Evolutionary conservation across 306 rosid genomes (phyloP).

Genomic region (Cicer arietinum): DNA sequence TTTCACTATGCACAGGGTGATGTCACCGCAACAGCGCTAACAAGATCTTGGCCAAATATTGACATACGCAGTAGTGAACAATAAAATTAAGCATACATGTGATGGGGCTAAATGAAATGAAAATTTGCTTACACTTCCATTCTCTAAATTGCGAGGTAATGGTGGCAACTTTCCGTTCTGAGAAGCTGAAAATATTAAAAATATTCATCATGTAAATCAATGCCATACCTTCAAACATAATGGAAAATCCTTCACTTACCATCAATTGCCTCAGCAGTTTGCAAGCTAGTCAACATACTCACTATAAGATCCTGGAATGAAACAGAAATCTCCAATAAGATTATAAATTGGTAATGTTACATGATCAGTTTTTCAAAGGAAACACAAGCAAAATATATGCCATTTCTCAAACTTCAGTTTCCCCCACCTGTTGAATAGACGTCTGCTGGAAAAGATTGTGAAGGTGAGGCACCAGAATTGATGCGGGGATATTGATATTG

Average conservation of each 20-base stretch:
- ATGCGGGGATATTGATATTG: conserved; percentile 64
- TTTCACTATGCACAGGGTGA: neutral
- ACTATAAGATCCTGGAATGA: conserved; percentile 80
- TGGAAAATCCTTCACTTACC: conserved; percentile 63
- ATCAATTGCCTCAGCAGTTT: conserved; percentile 70
- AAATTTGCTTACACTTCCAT: conserved; percentile 74
- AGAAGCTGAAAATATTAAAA: conserved; percentile 61
- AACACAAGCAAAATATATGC: conserved; percentile 26
- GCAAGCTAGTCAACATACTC: conserved; percentile 78
- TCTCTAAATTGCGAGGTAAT: conserved; percentile 75
- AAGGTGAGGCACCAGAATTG: conserved; percentile 82
- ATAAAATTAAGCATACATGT: conserved; percentile 27
- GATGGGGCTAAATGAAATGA: conserved; percentile 27
- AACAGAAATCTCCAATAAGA: conserved; percentile 43
- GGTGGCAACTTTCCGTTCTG: conserved; percentile 94
- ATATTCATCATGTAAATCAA: conserved; percentile 38
- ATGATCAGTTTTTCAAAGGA: conserved; percentile 34
- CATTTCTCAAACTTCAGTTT: conserved; percentile 37
- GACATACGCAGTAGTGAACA: conserved; percentile 2
- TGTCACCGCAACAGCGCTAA: conserved; percentile 16
- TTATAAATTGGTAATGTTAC: conserved; percentile 31
- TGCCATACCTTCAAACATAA: conserved; percentile 25
- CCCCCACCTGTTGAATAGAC: conserved; percentile 86
- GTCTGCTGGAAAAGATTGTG: conserved; percentile 94
- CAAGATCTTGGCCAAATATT: conserved; percentile 7